Evolutionary conservation across 2,329 filamentous ascomycete genomes (phyloP), one percentile per base, ranked within the genome.

Genomic region (Septoria petroselini): DNA sequence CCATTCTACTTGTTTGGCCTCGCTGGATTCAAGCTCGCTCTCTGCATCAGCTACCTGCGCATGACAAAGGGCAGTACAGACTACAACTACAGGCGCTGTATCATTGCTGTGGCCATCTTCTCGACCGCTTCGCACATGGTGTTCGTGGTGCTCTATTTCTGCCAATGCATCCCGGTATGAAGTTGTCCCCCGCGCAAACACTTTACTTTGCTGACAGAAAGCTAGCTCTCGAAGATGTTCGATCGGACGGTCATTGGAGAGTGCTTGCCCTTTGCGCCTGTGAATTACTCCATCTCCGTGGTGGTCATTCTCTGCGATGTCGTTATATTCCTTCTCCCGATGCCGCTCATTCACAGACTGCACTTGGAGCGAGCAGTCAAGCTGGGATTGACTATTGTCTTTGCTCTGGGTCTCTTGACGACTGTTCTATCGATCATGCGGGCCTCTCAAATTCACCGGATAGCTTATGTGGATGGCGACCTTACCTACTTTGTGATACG

Each of bases 221-320:
- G 14, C 2, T 34, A 57, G 54, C 34, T 57, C 6, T 34, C 46
- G 14, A 52, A 52, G 23, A 54, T 57, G 39, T 50, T 57, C 19
- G 52, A 57, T 9, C 30, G 45, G 12, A 18, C 25, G 9, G 84
- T 96, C 38, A 88, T 95, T 62, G 90, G 88, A 21, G 86, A 80
- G 50, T 91, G 93, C 6, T 83, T 98, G 83, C 93, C 93, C 0
- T 98, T 93, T 62, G 86, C 91, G 0, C 88, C 91, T 1, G 85
- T 98, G 61, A 97, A 97, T 65, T 91, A 97, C 63, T 83, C 97
- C 6, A 86, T 57, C 14, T 48, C 52, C 29, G 42, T 48, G 7
- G 54, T 49, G 8, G 52, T 47, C 38, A 54, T 57, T 21, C 4
- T 50, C 12, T 51, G 49, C 37, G 54, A 57, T 25, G 40, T 57